Evolutionary conservation across 805 yeast species (phyloP).

Genomic region (Wickerhamomyces chaumierensis): DNA sequence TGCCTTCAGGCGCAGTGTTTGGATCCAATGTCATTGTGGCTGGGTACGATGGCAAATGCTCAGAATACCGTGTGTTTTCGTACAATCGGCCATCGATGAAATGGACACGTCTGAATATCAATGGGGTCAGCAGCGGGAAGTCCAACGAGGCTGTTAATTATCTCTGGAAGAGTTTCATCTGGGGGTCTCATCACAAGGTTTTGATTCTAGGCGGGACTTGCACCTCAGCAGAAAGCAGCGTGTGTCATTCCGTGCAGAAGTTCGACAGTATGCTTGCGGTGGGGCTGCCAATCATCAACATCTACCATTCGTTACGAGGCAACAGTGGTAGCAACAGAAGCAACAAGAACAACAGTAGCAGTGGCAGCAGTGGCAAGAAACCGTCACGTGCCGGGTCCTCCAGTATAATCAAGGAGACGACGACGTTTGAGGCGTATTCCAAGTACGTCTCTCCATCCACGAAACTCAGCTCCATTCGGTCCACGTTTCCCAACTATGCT

Average conservation of each 20-base stretch:
- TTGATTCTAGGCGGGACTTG: slow-evolving; percentile 41
- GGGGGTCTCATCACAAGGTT: slow-evolving; percentile 72
- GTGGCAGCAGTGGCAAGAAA: neutral
- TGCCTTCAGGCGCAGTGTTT: slow-evolving; percentile 54
- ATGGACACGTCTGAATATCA: slow-evolving; percentile 52
- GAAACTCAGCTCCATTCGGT: slow-evolving; percentile 51
- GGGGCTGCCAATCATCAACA: slow-evolving; percentile 44
- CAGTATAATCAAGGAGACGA: slow-evolving; percentile 6
- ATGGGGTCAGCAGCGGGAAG: slow-evolving; percentile 11
- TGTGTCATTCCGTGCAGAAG: slow-evolving; percentile 26
- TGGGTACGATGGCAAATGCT: slow-evolving; percentile 42
- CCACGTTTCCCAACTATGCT: slow-evolving; percentile 69
- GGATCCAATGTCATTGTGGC: slow-evolving; percentile 55
- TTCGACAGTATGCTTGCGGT: slow-evolving; percentile 35
- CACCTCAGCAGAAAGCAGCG: neutral
- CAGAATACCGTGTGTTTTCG: slow-evolving; percentile 33
- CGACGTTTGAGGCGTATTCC: slow-evolving; percentile 54
- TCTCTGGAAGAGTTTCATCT: slow-evolving; percentile 57
- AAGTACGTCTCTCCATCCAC: slow-evolving; percentile 66
- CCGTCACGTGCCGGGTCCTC: neutral
- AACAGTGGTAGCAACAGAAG: slow-evolving; percentile 2
- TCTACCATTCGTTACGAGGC: slow-evolving; percentile 16
- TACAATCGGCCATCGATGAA: slow-evolving; percentile 43
- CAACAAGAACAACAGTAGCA: slow-evolving; percentile 11
- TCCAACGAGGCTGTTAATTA: slow-evolving; percentile 30